Conservation (phyloP, 306 rosid genomes). For the Trichosanthes cucumerina region DNA sequence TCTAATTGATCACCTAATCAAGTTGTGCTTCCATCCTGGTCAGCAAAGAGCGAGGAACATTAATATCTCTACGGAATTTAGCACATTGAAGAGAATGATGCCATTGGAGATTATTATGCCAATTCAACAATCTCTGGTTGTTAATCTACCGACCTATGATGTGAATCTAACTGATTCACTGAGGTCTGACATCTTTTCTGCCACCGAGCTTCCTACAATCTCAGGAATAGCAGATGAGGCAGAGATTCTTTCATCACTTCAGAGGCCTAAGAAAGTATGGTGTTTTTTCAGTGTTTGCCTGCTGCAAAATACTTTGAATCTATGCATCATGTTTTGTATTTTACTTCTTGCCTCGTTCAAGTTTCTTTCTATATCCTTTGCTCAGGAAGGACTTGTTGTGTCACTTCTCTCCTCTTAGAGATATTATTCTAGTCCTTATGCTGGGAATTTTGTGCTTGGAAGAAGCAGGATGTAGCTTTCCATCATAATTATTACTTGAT, state of each 20-base stretch:
- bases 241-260: constrained; percentile 95
- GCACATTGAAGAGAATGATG: constrained; percentile 96
- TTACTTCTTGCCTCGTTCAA: neutral
- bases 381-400: neutral
- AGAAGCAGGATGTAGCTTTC: neutral
- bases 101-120: constrained; percentile 97
- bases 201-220: constrained; percentile 82
- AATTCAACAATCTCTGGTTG: constrained; percentile 74
- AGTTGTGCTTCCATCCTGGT: constrained; percentile 84
- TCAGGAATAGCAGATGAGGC: constrained; percentile 90
- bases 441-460: neutral
- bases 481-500: neutral
- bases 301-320: neutral
- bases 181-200: constrained; percentile 57
- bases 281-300: constrained; percentile 11
- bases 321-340: neutral
- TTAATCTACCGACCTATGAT: constrained; percentile 73
- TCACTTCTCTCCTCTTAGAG: neutral
- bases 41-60: constrained; percentile 71
- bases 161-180: constrained; percentile 47
- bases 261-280: constrained; percentile 84
- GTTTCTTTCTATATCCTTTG: constrained; percentile 1
- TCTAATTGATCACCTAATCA: constrained; percentile 80
- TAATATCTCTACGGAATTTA: constrained; percentile 77
- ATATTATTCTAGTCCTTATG: neutral